Evolutionary conservation across 75 land plant species (phyloP).

Genomic region (Ceratopteris richardii): DNA sequence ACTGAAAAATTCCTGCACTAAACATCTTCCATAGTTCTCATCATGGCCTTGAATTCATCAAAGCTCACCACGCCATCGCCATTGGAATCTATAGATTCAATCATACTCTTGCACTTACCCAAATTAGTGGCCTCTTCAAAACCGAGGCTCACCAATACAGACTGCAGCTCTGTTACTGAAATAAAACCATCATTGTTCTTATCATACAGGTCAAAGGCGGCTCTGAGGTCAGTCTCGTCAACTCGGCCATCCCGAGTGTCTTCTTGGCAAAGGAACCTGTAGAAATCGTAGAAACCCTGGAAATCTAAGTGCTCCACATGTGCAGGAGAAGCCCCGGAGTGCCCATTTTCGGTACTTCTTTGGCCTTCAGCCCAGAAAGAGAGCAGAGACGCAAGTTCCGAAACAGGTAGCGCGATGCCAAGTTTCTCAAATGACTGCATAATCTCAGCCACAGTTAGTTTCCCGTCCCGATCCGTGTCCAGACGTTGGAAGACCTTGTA

Average conservation of each 20-base stretch:
- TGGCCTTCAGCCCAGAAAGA: no score
- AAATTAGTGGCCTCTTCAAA: slow-evolving; percentile 3
- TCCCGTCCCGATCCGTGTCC: neutral
- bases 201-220: slow-evolving; percentile 39
- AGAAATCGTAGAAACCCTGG: neutral
- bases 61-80: slow-evolving; percentile 12
- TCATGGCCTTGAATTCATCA: slow-evolving; percentile 25
- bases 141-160: slow-evolving; percentile 31
- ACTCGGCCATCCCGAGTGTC: neutral
- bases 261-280: neutral
- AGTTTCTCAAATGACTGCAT: neutral
- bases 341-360: neutral
- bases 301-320: neutral
- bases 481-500: neutral
- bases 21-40: slow-evolving; percentile 6
- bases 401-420: neutral
- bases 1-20: no score
- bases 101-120: slow-evolving; percentile 9
- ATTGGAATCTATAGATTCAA: slow-evolving; percentile 2
- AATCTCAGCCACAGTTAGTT: neutral
- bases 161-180: slow-evolving; percentile 30
- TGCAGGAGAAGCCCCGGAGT: neutral
- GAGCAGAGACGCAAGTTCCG: neutral
- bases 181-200: slow-evolving; percentile 32
- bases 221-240: neutral